phyloP scores from a whole-genome alignment of 768 basidiomycete species.

The Suillus placidus region DNA sequence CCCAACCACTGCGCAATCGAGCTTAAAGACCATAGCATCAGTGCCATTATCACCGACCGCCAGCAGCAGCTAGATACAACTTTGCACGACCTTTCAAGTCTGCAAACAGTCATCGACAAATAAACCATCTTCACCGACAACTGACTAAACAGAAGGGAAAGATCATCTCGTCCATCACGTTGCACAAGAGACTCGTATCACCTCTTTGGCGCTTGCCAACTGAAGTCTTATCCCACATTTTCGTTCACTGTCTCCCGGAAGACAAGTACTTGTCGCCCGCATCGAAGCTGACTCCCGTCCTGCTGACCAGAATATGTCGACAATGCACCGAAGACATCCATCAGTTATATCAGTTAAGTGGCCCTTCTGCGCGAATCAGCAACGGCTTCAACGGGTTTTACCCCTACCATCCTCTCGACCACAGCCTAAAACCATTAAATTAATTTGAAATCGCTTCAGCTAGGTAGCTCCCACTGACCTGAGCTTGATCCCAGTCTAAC shows the following conservation, averaged over 20 bases:
- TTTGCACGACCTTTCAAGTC: neutral
- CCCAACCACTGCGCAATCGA: neutral
- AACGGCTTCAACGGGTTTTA: constrained; percentile 36
- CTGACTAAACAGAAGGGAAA: constrained; percentile 18
- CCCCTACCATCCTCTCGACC: constrained; percentile 62
- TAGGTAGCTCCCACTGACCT: constrained; percentile 41
- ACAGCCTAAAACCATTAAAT: constrained; percentile 41
- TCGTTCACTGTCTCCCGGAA: constrained; percentile 41
- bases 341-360: constrained; percentile 15
- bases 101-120: constrained; percentile 16
- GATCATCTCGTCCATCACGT: neutral
- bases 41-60: neutral
- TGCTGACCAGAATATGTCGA: constrained; percentile 43
- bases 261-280: constrained; percentile 16
- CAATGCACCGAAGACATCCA: constrained; percentile 28
- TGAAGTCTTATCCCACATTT: constrained; percentile 52
- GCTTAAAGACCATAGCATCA: neutral
- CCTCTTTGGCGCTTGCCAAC: constrained; percentile 43
- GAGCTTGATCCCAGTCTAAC: constrained; percentile 71
- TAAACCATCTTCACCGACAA: constrained; percentile 14
- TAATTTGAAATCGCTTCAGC: neutral
- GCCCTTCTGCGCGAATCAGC: constrained; percentile 32
- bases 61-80: neutral
- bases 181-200: constrained; percentile 24
- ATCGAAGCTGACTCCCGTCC: constrained; percentile 32